A percentile compares a stretch with the other conserved stretches of the same genome.
Conservation (phyloP, 192 early-diverging fungal species). For the Haplosporangium gracile region DNA sequence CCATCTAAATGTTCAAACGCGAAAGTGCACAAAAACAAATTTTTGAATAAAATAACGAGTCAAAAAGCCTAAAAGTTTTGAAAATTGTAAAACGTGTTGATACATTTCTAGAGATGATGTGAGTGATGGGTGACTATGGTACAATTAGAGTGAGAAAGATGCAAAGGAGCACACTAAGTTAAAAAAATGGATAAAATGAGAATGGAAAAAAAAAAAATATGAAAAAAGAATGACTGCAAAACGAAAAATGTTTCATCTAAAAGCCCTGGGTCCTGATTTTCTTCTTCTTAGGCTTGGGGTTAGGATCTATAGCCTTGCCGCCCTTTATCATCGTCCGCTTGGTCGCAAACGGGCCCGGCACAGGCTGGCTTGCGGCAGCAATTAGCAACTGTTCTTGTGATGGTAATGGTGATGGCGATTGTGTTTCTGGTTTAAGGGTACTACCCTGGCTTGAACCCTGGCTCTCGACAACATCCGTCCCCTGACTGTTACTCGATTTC, state of each 20-base stretch:
- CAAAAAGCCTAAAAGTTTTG: neutral
- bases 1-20: conserved; percentile 20
- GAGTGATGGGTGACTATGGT: neutral
- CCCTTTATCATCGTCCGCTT: neutral
- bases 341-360: conserved; percentile 27
- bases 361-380: conserved; percentile 28
- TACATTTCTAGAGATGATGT: neutral
- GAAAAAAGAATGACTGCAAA: neutral
- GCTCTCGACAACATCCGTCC: neutral
- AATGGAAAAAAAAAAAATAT: neutral
- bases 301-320: neutral
- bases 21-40: neutral
- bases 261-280: conserved; percentile 33
- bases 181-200: neutral
- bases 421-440: neutral
- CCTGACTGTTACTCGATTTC: neutral
- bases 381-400: neutral
- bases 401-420: neutral
- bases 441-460: neutral
- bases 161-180: neutral
- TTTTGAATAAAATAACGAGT: neutral
- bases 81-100: neutral
- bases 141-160: neutral
- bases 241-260: conserved; percentile 14
- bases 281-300: conserved; percentile 39